phyloP scores from a whole-genome alignment of 441 rosid species.

The Populus hybrid region DNA sequence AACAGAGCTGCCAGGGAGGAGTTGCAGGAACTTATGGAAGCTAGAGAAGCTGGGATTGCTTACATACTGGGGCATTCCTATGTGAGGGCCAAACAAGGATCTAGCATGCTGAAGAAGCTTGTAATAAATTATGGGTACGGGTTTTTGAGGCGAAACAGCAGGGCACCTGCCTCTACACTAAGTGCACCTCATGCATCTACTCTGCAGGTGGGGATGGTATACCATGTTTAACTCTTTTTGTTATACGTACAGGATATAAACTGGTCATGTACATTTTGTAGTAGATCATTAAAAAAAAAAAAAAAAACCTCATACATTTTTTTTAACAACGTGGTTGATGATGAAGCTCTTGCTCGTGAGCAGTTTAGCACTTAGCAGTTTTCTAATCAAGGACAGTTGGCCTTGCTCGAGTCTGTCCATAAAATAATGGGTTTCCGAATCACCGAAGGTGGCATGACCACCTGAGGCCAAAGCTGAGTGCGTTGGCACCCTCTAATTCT shows the following conservation, averaged over 20 bases:
- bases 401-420: background rate
- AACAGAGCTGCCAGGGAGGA: constrained; percentile 54
- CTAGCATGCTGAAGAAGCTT: constrained; percentile 60
- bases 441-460: background rate
- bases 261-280: constrained; percentile 19
- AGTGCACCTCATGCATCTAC: constrained; percentile 77
- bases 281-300: constrained; percentile 13
- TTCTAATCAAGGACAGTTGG: no score
- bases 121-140: constrained; percentile 73
- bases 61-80: constrained; percentile 85
- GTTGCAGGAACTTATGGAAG: constrained; percentile 72
- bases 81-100: constrained; percentile 79
- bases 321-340: background rate
- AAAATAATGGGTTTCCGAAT: background rate
- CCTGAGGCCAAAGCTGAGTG: no score
- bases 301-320: no score
- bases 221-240: constrained; percentile 46
- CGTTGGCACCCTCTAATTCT: background rate
- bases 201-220: constrained; percentile 89
- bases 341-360: background rate
- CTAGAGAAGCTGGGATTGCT: constrained; percentile 85
- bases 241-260: constrained; percentile 12
- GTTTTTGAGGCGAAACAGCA: constrained; percentile 79
- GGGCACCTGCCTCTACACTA: constrained; percentile 48
- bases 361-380: background rate